Evolutionary conservation across 371 early-diverging fungal species (phyloP), one percentile per base, ranked within the genome.

Genomic region (Blakeslea trispora): DNA sequence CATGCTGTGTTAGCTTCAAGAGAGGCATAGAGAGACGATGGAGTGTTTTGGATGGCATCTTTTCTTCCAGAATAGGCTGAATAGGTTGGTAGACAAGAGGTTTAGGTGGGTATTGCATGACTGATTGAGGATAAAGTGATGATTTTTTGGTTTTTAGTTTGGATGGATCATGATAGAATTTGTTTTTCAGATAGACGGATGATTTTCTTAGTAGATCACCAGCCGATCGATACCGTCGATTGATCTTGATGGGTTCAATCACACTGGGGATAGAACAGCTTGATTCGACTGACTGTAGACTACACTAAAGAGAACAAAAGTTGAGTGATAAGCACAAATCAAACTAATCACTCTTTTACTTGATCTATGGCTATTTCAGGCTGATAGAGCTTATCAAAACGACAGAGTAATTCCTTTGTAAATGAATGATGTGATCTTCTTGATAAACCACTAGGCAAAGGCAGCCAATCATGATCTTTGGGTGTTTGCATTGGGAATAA

Each of bases 71-170:
- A 11, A 65, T 51, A 22, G 69, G 69, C 31, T 69, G 66, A 18
- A 69, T 60, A 42, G 70, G 70, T 15, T 66, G 63, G 18, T 67
- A 67, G 39, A 50, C 55, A 6, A 67, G 43, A 14, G 68, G 68
- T 31, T 55, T 67, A 1, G 68, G 68, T 45, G 68, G 68, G 51
- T 67, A 67, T 34, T 69, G 66, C 10, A 69, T 69, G 24, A 69
- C 48, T 2, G 62, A 62, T 47, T 62, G 62, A 39, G 60, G 59
- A 21, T 63, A 48, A 31, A 39, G 42, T 22, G 40, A 40, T 5
- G 49, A 35, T 11, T 24, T 31, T 34, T 52, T 34, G 9, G 34
- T 47, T 45, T 35, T 31, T 37, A n/a, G n/a, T 39, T 17, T 35
- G 40, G 41, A 31, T 42, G 45, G 21, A 14, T 45, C 31, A 28